Conservation (phyloP, 257 asterid genomes). For the Capsicum rhomboideum region DNA sequence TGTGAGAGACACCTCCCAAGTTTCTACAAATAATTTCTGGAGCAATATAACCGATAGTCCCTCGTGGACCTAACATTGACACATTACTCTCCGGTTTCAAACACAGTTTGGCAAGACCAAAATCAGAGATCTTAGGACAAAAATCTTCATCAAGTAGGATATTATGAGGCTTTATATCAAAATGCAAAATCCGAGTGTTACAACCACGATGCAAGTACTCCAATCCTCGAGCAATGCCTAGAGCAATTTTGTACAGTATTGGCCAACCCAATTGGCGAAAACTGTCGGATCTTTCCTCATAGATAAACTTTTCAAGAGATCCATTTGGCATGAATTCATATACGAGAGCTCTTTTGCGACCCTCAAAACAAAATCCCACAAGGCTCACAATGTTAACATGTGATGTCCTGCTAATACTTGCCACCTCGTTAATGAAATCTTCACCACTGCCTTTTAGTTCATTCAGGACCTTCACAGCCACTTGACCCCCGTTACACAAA, state of each 20-base stretch:
- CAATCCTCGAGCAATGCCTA: constrained; percentile 29
- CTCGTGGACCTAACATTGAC: constrained; percentile 12
- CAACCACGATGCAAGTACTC: constrained; percentile 30
- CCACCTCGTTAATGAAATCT: constrained; percentile 24
- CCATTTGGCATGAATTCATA: constrained; percentile 38
- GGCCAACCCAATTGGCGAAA: background rate
- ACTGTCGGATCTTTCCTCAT: background rate
- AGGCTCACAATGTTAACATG: constrained; percentile 33
- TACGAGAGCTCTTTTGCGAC: constrained; percentile 22
- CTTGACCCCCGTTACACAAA: background rate
- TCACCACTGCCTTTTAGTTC: constrained; percentile 7
- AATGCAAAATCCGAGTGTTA: constrained; percentile 17
- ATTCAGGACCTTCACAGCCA: constrained; percentile 13
- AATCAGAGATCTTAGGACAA: constrained; percentile 20
- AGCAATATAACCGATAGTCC: constrained; percentile 21
- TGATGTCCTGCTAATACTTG: constrained; percentile 23
- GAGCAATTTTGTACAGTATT: constrained; percentile 12
- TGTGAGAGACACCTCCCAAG: constrained; percentile 28
- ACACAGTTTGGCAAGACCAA: constrained; percentile 23
- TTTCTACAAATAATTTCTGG: constrained; percentile 13
- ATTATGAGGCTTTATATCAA: constrained; percentile 35
- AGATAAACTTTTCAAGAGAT: constrained; percentile 24
- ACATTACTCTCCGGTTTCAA: constrained; percentile 3
- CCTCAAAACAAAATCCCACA: constrained; percentile 30
- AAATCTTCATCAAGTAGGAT: constrained; percentile 25